Evolutionary conservation across 805 yeast genomes (phyloP).

Genomic region (Myxozyma sirexii): DNA sequence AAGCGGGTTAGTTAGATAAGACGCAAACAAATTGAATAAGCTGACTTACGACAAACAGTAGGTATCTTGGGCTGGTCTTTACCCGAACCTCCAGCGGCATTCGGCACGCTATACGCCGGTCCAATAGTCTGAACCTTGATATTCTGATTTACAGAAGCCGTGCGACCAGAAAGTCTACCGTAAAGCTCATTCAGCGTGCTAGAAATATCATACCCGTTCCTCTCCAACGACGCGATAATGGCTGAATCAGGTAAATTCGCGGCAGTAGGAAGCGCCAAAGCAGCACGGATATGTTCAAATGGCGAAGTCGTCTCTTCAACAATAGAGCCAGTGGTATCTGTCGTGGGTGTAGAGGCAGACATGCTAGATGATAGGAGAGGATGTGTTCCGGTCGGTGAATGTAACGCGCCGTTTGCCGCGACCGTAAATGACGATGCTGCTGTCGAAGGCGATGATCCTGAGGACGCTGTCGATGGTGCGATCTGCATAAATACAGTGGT

Average conservation of each 20-base stretch:
- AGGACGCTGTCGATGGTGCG: constrained; percentile 17
- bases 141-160: neutral
- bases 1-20: neutral
- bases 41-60: constrained; percentile 30
- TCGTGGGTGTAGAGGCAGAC: neutral
- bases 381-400: constrained; percentile 4
- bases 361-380: constrained; percentile 9
- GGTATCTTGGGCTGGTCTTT: constrained; percentile 28
- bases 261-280: constrained; percentile 13
- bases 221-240: constrained; percentile 14
- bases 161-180: constrained; percentile 12
- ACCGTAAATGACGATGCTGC: constrained; percentile 20
- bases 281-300: constrained; percentile 29
- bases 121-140: constrained; percentile 31
- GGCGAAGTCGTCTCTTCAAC: constrained; percentile 21
- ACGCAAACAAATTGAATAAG: neutral
- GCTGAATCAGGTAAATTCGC: constrained; percentile 14
- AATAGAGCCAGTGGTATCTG: neutral
- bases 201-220: constrained; percentile 26
- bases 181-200: constrained; percentile 20
- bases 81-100: neutral
- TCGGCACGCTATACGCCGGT: constrained; percentile 24
- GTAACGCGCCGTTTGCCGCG: neutral
- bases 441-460: constrained; percentile 25
- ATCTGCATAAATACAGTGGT: neutral